Conservation (phyloP, 352 stramenopile genomes). For the Phytophthora pisi region DNA sequence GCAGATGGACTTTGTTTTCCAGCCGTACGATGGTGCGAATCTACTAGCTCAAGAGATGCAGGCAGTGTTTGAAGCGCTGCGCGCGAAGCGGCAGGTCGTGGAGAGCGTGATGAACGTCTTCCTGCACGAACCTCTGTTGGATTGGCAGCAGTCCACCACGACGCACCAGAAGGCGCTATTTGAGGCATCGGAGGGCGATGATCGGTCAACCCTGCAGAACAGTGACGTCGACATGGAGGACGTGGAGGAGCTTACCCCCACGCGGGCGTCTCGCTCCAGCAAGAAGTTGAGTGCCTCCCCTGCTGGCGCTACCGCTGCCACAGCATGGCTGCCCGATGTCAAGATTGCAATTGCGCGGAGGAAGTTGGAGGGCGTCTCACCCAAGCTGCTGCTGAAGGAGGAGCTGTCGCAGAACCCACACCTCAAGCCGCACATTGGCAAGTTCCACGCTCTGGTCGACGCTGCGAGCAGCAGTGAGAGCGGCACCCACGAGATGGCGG, state of each 20-base stretch:
- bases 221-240: slow-evolving; percentile 48
- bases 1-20: slow-evolving; percentile 75
- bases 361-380: slow-evolving; percentile 81
- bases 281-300: slow-evolving; percentile 17
- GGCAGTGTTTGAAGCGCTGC: slow-evolving; percentile 81
- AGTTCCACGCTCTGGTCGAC: slow-evolving; percentile 68
- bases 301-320: slow-evolving; percentile 9
- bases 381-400: slow-evolving; percentile 69
- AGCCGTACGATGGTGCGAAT: slow-evolving; percentile 70
- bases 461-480: slow-evolving; percentile 24
- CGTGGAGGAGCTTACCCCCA: slow-evolving; percentile 7
- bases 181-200: slow-evolving; percentile 18
- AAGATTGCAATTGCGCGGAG: slow-evolving; percentile 78
- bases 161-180: slow-evolving; percentile 71
- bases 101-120: slow-evolving; percentile 93
- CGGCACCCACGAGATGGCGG: slow-evolving; percentile 16
- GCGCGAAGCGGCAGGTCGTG: slow-evolving; percentile 81
- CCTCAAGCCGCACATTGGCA: slow-evolving; percentile 56
- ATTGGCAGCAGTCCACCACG: slow-evolving; percentile 85
- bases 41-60: slow-evolving; percentile 86
- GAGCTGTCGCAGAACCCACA: slow-evolving; percentile 76
- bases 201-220: slow-evolving; percentile 30
- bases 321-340: slow-evolving; percentile 70
- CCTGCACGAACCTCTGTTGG: slow-evolving; percentile 90
- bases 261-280: slow-evolving; percentile 13